phyloP scores from a whole-genome alignment of 306 rosid species.

The Hippophae tibetana region DNA sequence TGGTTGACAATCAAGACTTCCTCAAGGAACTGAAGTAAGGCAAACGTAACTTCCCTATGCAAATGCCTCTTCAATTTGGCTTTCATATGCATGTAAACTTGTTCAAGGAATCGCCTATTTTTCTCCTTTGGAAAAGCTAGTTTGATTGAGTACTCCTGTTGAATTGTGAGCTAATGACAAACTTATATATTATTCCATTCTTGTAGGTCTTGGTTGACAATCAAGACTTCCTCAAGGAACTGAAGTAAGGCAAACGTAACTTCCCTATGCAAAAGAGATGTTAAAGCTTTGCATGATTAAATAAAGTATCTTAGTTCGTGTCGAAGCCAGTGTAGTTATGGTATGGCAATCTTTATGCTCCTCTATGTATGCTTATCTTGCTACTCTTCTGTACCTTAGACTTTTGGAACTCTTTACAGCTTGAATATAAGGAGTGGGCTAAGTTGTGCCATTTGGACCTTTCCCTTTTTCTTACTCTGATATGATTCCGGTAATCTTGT shows the following conservation, averaged over 20 bases:
- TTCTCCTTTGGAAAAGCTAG: not conserved
- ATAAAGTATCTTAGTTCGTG: too few relatives aligned
- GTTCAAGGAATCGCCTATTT: not conserved
- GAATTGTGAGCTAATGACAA: not conserved
- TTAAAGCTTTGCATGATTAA: too few relatives aligned
- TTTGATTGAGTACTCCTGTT: not conserved
- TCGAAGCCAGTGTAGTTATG: too few relatives aligned
- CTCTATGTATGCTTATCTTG: too few relatives aligned
- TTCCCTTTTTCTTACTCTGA: too few relatives aligned
- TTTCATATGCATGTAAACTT: not conserved
- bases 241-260: not conserved
- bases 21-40: not conserved
- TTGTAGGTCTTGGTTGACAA: slow-evolving; percentile 16
- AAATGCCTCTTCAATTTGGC: not conserved
- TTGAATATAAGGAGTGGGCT: too few relatives aligned
- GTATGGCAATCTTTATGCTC: too few relatives aligned
- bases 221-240: not conserved
- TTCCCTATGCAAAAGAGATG: too few relatives aligned
- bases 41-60: not conserved
- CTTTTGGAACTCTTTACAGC: too few relatives aligned
- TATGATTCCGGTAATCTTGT: too few relatives aligned
- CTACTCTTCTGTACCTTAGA: too few relatives aligned
- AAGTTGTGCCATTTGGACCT: too few relatives aligned
- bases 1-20: slow-evolving; percentile 13
- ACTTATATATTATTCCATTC: not conserved